Base-by-base conservation (phyloP, 495 filamentous ascomycete species). In the Penicillium simplicissimum region DNA sequence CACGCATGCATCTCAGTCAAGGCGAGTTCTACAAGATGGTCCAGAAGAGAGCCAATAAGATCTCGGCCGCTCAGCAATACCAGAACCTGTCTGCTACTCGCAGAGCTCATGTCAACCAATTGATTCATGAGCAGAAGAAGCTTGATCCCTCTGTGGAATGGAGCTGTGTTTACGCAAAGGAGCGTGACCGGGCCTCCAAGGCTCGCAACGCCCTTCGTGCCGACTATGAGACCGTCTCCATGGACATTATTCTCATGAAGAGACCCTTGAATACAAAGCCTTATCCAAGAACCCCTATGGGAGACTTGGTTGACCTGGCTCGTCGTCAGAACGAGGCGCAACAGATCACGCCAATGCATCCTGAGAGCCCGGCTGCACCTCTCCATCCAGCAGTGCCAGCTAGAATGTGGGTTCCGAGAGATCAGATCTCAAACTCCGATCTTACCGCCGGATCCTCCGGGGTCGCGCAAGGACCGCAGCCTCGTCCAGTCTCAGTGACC, bases 111-210 rank as follows among this genome's bases (percentile, higher is more conserved):
- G 68, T 79, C 21, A 76, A 74, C 31, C 66, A 68, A 28, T 48
- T 77, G 43, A 73, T 79, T 11, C 63, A 69, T 25, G 72, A 76
- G 52, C 64, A 71, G 34, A 58, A 62, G 51, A 55, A 64, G 23
- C 60, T 43, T n/a, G 61, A 73, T 21, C 65, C 68, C 10, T 57
- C 52, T 0, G 72, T 68, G 13, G 68, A 76, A 51, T 78, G 76
- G 76, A 74, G 66, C 15, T 76, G 66, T 48, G 73, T 74, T 11
- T 79, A 77, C 65, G 72, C 69, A 7, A 74, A 77, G 35, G 71
- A 73, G 43, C 60, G 71, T 5, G 60, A 61, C 14, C 62, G 58
- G 40, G 56, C 66, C 0, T 56, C 67, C 51, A 70, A 72, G 53
- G 65, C 71, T 28, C 71, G 73, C 55, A 69, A 70, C 55, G 65